These are phyloP conservation scores for Metarhizium robertsii DNA, from an alignment of 2,329 filamentous ascomycete species.

Conservation along the genomic window DNA sequence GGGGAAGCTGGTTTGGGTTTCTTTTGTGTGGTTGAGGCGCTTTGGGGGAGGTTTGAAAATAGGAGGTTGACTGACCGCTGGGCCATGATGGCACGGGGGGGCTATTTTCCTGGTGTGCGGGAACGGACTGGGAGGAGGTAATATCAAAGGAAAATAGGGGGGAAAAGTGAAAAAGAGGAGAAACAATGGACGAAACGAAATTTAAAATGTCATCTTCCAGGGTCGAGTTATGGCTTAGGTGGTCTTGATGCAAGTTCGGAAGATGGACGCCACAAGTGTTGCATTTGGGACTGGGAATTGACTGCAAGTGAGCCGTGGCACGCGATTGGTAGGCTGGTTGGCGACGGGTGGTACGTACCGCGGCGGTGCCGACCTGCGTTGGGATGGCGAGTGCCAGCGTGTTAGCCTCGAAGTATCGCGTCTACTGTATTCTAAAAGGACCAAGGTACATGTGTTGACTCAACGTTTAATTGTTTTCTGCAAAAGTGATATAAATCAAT, in stretches of 20 bases:
- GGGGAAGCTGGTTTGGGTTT: too few relatives aligned
- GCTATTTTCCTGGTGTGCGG: not conserved
- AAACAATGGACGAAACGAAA: too few relatives aligned
- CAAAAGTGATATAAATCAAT: too few relatives aligned
- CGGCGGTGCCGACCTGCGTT: not conserved
- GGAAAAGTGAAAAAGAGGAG: not conserved
- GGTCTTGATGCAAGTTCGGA: conserved; percentile 5
- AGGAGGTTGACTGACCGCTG: conserved; percentile 19
- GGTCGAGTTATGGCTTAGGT: conserved; percentile 10
- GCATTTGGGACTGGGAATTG: too few relatives aligned
- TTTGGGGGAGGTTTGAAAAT: not conserved
- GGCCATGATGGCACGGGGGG: conserved; percentile 16
- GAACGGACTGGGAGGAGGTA: not conserved
- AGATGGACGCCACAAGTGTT: too few relatives aligned
- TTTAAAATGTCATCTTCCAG: not conserved
- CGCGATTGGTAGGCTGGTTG: not conserved
- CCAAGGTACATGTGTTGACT: too few relatives aligned
- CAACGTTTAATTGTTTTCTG: too few relatives aligned
- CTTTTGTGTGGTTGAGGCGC: too few relatives aligned
- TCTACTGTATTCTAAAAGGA: too few relatives aligned
- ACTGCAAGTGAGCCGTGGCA: not conserved
- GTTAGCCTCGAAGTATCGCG: too few relatives aligned
- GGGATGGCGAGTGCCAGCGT: too few relatives aligned
- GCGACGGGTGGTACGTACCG: not conserved
- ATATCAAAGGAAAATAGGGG: not conserved